Evolutionary conservation across 495 filamentous ascomycete species (phyloP), one percentile per base, ranked within the genome.

Genomic region (Pseudomonodictys pantanalensis): DNA sequence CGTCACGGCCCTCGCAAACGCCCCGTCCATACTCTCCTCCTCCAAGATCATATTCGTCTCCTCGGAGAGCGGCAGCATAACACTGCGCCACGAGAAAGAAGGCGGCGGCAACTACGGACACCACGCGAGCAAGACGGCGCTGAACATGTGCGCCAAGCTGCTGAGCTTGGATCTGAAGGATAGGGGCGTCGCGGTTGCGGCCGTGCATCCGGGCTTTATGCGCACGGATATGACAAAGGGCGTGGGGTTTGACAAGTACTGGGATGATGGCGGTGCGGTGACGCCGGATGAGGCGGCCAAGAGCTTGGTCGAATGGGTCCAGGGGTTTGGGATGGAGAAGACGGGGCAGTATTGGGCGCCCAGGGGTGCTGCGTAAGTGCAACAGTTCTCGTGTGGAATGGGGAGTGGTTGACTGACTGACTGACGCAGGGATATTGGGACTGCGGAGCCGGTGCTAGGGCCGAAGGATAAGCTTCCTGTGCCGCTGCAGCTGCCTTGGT

Each of bases 171-270:
- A 89, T 69, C 71, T 90, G 26, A 84, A 86, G 68, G 77, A 81
- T 0, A 73, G 82, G 35, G 82, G 79, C 0, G 77, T 90, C 43
- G 77, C 85, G 3, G 82, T 90, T 11, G 85, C 79, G 10, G 73
- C 87, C 52, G 77, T 89, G 30, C 86, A 90, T 72, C 86, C 87
- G 3, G 85, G 86, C 0, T 89, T 89, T 65, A 89, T 90, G 87
- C 73, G 86, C 46, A 89, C 55, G 29, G 49, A 89, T 65, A 89
- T 90, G 86, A 89, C 87, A 5, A 81, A 76, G 60, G 72, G 79
- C 2, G 86, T 89, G 28, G 87, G 86, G 4, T 89, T 88, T 66
- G 86, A 89, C 67, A 82, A 88, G 52, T 66, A 29, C 42, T 61
- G 63, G 58, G 63, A 66, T 51, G 42, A 33, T 29, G 58, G 58